Conservation (phyloP, 208 protist species). For the Herpetomonas tarakana region DNA sequence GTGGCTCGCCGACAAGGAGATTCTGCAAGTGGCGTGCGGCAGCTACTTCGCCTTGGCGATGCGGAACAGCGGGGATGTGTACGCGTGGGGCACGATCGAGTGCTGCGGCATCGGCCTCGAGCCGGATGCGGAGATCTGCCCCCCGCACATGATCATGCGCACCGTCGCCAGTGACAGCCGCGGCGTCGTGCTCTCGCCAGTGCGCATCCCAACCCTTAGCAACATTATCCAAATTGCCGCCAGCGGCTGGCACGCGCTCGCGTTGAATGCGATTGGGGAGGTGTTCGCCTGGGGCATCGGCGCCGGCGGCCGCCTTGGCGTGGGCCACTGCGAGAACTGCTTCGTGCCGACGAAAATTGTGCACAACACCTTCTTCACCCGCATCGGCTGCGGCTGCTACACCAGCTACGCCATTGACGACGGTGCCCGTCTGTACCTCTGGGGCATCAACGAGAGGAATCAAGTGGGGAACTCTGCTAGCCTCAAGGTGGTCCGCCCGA, state of each 20-base stretch:
- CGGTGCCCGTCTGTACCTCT: conserved; percentile 59
- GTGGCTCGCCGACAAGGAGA: conserved; percentile 73
- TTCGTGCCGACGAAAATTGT: conserved; percentile 46
- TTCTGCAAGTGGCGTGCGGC: conserved; percentile 78
- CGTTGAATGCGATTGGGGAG: conserved; percentile 72
- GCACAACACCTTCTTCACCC: conserved; percentile 43
- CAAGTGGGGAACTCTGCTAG: conserved; percentile 35
- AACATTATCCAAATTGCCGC: conserved; percentile 66
- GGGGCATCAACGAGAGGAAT: conserved; percentile 65
- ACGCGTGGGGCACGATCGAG: conserved; percentile 79
- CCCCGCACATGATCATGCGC: conserved; percentile 48
- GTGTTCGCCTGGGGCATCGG: conserved; percentile 77
- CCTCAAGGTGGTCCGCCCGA: conserved; percentile 25
- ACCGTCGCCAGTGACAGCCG: conserved; percentile 38
- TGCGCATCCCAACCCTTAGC: conserved; percentile 38
- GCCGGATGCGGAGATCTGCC: conserved; percentile 35
- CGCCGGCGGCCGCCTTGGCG: conserved; percentile 53
- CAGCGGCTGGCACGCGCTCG: conserved; percentile 70
- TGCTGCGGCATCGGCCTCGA: conserved; percentile 76
- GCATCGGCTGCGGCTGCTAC: conserved; percentile 72
- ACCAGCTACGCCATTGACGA: conserved; percentile 68
- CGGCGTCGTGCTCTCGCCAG: conserved; percentile 50
- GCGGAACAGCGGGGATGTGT: conserved; percentile 62
- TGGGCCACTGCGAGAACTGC: conserved; percentile 30
- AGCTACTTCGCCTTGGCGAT: conserved; percentile 79